Evolutionary conservation across 1,284 basidiomycete species (phyloP).

Genomic region (Apiotrichum laibachii): DNA sequence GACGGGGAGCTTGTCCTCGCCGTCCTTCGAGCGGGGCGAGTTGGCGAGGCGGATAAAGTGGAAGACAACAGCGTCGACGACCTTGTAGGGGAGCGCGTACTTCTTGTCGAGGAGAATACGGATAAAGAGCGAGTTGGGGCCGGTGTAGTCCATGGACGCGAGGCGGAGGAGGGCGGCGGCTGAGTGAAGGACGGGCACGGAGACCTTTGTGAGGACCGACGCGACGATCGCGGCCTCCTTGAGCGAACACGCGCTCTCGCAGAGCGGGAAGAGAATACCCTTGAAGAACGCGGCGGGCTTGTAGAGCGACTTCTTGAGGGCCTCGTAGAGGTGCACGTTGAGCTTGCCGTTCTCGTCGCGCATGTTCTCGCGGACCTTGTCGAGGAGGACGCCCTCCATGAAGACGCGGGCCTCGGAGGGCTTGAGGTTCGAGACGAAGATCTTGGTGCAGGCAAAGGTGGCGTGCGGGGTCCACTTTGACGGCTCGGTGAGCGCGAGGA

Average conservation of each 20-base stretch:
- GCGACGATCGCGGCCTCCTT: slow-evolving; percentile 95
- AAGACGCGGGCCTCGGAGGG: slow-evolving; percentile 93
- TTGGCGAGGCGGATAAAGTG: slow-evolving; percentile 95
- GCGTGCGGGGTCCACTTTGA: slow-evolving; percentile 95
- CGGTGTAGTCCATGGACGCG: slow-evolving; percentile 94
- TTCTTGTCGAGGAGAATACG: slow-evolving; percentile 97
- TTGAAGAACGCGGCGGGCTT: slow-evolving; percentile 99
- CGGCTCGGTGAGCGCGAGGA: slow-evolving; percentile 88
- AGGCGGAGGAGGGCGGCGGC: slow-evolving; percentile 91
- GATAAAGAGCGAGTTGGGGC: slow-evolving; percentile 95
- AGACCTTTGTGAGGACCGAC: slow-evolving; percentile 85
- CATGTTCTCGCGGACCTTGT: slow-evolving; percentile 89
- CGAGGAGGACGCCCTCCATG: slow-evolving; percentile 86
- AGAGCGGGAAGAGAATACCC: slow-evolving; percentile 91
- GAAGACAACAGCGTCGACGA: slow-evolving; percentile 94
- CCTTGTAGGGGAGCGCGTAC: slow-evolving; percentile 96
- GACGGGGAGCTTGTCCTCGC: slow-evolving; percentile 72
- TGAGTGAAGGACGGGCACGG: slow-evolving; percentile 91
- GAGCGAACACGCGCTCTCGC: slow-evolving; percentile 83
- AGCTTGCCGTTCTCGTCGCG: slow-evolving; percentile 70
- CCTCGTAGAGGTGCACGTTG: slow-evolving; percentile 90
- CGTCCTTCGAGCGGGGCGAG: slow-evolving; percentile 69
- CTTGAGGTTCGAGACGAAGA: slow-evolving; percentile 96
- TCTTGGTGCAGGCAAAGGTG: slow-evolving; percentile 87
- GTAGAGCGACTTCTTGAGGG: slow-evolving; percentile 85